These are phyloP conservation scores for Ophiognomonia clavigignenti-juglandacearum DNA, from an alignment of 2,329 filamentous ascomycete species.

Conservation along the genomic window DNA sequence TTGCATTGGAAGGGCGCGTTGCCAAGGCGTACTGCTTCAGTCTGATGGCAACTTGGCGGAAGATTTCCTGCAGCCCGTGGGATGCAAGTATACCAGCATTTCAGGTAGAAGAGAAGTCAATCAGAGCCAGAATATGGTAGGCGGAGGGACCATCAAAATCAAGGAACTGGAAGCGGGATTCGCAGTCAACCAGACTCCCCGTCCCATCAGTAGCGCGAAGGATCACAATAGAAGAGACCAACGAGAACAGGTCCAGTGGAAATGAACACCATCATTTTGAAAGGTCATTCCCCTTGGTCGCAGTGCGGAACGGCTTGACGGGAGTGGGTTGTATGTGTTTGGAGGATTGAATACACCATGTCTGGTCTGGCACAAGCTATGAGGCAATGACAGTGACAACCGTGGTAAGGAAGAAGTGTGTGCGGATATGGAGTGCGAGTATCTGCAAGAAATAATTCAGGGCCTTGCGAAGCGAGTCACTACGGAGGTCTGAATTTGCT, in stretches of 20 bases:
- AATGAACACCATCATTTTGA: too few relatives aligned
- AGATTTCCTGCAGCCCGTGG: background rate
- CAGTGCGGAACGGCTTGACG: too few relatives aligned
- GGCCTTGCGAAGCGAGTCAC: too few relatives aligned
- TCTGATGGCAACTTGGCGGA: background rate
- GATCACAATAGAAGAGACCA: conserved; percentile 13
- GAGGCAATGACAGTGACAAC: too few relatives aligned
- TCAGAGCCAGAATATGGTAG: background rate
- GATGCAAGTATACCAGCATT: background rate
- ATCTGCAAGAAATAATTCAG: too few relatives aligned
- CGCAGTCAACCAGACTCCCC: background rate
- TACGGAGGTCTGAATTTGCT: too few relatives aligned
- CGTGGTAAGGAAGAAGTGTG: too few relatives aligned
- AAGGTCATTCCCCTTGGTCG: too few relatives aligned
- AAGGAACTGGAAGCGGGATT: background rate
- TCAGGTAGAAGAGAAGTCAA: background rate
- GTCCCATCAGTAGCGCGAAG: too few relatives aligned
- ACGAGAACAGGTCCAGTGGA: conserved; percentile 6
- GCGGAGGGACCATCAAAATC: background rate
- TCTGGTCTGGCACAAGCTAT: too few relatives aligned
- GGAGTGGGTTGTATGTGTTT: background rate
- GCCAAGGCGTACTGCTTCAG: background rate
- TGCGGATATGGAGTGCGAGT: too few relatives aligned
- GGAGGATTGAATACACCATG: background rate
- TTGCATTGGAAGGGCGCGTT: conserved; percentile 1